phyloP scores from a whole-genome alignment of 257 asterid species.

The Lithospermum erythrorhizon region DNA sequence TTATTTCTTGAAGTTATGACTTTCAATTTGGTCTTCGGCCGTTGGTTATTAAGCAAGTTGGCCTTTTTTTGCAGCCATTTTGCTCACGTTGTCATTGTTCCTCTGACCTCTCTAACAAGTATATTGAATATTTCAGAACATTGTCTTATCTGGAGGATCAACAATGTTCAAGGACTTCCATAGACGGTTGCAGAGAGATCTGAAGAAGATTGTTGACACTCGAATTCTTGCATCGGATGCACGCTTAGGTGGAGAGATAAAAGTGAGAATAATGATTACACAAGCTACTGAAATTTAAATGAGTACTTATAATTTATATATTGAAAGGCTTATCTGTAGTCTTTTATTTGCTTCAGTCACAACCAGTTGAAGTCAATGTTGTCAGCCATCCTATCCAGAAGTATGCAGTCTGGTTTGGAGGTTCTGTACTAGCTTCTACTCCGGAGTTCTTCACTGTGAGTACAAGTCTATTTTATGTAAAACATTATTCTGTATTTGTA shows the following conservation, averaged over 20 bases:
- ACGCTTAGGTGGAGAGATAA: conserved; percentile 53
- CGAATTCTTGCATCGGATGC: conserved; percentile 61
- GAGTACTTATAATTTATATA: conserved; percentile 3
- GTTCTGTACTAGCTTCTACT: conserved; percentile 91
- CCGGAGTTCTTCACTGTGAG: conserved; percentile 85
- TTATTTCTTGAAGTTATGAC: not conserved
- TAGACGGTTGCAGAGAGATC: conserved; percentile 78
- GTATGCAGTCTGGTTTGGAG: conserved; percentile 98
- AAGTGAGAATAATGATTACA: conserved; percentile 27
- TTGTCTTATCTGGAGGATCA: conserved; percentile 93
- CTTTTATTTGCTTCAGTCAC: conserved; percentile 40
- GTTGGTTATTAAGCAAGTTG: not conserved
- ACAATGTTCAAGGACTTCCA: conserved; percentile 93
- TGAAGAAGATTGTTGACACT: conserved; percentile 81
- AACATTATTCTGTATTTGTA: not conserved
- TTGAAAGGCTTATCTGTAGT: conserved; percentile 9
- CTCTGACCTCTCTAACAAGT: not conserved
- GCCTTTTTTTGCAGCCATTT: not conserved
- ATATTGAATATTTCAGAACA: conserved; percentile 44
- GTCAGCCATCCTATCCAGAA: conserved; percentile 90
- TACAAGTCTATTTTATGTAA: not conserved
- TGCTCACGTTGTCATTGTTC: not conserved
- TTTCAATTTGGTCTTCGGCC: not conserved
- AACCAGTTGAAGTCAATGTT: conserved; percentile 89
- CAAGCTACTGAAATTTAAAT: not conserved